Evolutionary conservation across 805 yeast species (phyloP).

Genomic region (Candida cerambycidarum): DNA sequence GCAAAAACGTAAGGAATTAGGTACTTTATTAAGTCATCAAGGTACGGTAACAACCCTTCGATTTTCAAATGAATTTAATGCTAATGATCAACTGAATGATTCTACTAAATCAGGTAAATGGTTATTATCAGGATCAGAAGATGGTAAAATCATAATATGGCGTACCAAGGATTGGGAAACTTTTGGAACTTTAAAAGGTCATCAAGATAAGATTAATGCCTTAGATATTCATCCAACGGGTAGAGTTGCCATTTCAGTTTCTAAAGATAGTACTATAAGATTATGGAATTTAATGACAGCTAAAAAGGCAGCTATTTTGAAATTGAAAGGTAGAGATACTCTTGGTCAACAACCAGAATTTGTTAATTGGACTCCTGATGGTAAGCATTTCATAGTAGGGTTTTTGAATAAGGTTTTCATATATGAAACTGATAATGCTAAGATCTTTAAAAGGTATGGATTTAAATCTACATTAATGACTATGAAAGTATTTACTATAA

Average conservation of each 20-base stretch:
- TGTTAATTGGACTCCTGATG: constrained; percentile 66
- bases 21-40: constrained; percentile 82
- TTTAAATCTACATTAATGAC: constrained; percentile 65
- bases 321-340: constrained; percentile 67
- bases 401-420: constrained; percentile 62
- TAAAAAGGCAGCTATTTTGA: constrained; percentile 83
- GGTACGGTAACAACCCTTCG: constrained; percentile 81
- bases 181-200: constrained; percentile 86
- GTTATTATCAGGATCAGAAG: constrained; percentile 89
- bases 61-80: constrained; percentile 60
- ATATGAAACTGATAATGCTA: constrained; percentile 63
- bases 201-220: constrained; percentile 78
- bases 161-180: constrained; percentile 96
- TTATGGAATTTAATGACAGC: constrained; percentile 98
- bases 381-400: constrained; percentile 77
- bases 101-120: constrained; percentile 66
- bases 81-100: constrained; percentile 14
- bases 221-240: constrained; percentile 88
- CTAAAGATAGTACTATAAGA: constrained; percentile 78
- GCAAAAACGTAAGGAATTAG: constrained; percentile 90
- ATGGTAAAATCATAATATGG: constrained; percentile 89
- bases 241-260: constrained; percentile 84
- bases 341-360: constrained; percentile 62
- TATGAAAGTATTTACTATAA: constrained; percentile 50
- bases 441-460: constrained; percentile 52